These are phyloP conservation scores for Phaeodactylum tricornutum DNA, from an alignment of 108 stramenopile species.

Conservation along the genomic window DNA sequence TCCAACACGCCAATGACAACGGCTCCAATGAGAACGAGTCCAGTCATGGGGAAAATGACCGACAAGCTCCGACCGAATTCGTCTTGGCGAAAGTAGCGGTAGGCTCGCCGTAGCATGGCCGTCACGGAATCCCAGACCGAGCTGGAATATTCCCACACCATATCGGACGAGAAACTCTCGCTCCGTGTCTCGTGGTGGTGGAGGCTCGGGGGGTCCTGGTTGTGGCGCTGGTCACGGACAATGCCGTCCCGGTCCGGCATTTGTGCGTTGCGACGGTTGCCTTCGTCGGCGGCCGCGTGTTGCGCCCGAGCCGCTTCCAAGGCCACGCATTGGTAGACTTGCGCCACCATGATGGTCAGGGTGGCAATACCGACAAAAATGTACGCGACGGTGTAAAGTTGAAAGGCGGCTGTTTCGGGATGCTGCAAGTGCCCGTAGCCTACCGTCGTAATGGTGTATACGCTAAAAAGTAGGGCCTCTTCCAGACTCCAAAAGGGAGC, in stretches of 20 bases:
- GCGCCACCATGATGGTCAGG: conserved; percentile 77
- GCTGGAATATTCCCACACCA: too few relatives aligned
- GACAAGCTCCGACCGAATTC: conserved; percentile 50
- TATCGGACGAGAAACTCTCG: conserved; percentile 7
- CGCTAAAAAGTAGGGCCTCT: conserved; percentile 70
- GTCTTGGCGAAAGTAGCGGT: conserved; percentile 37
- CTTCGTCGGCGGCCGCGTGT: too few relatives aligned
- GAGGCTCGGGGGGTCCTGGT: conserved; percentile 4
- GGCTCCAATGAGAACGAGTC: conserved; percentile 65
- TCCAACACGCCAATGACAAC: conserved; percentile 63
- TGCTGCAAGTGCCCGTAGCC: conserved; percentile 59
- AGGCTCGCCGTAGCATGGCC: conserved; percentile 15
- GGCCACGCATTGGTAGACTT: conserved; percentile 71
- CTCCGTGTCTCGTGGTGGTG: conserved; percentile 3
- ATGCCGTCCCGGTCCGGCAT: too few relatives aligned
- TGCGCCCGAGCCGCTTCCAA: conserved; percentile 71
- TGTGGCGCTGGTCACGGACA: conserved; percentile 5
- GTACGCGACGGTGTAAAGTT: conserved; percentile 60
- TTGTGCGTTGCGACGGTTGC: too few relatives aligned
- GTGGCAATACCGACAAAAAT: conserved; percentile 68
- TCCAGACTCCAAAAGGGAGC: conserved; percentile 43
- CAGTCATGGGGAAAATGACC: conserved; percentile 67
- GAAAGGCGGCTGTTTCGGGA: conserved; percentile 60
- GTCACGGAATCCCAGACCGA: conserved; percentile 9
- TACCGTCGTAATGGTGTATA: conserved; percentile 84